phyloP scores from a whole-genome alignment of 2,329 filamentous ascomycete species.

The Colletotrichum spaethianum region DNA sequence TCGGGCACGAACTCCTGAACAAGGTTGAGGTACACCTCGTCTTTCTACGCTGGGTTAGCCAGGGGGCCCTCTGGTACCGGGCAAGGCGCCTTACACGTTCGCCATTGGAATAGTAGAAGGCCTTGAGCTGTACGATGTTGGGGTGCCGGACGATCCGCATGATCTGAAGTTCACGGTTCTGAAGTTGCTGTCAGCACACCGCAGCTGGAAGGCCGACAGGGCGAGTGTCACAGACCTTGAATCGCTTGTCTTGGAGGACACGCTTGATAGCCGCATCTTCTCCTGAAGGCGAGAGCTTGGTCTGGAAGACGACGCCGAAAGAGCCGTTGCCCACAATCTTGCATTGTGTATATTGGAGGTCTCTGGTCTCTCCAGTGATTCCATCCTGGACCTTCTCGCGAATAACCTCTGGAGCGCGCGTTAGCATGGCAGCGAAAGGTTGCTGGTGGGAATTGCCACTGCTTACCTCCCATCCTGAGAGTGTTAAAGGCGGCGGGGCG shows the following conservation, averaged over 20 bases:
- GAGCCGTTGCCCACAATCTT: conserved; percentile 99
- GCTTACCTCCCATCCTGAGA: conserved; percentile 97
- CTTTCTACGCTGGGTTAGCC: conserved; percentile 73
- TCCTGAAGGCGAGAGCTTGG: conserved; percentile 96
- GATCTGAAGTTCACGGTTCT: conserved; percentile 99
- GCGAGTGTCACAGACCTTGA: conserved; percentile 80
- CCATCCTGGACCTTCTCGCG: conserved; percentile 99
- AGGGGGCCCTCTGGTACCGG: background rate
- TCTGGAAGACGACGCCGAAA: conserved; percentile 99
- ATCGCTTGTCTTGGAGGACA: conserved; percentile 98
- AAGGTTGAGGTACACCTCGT: conserved; percentile 98
- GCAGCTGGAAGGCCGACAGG: background rate
- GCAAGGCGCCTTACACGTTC: conserved; percentile 79
- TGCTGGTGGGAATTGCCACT: conserved; percentile 35
- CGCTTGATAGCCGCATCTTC: conserved; percentile 99
- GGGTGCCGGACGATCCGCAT: conserved; percentile 99
- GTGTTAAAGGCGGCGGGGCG: conserved; percentile 89
- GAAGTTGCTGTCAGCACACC: conserved; percentile 38
- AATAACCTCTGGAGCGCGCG: conserved; percentile 81
- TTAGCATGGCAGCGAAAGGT: conserved; percentile 31
- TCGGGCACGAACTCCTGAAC: conserved; percentile 98
- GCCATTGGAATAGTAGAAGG: conserved; percentile 99
- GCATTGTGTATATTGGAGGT: conserved; percentile 98
- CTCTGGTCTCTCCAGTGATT: conserved; percentile 94
- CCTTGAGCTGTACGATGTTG: conserved; percentile 98